phyloP scores from a whole-genome alignment of 2,329 filamentous ascomycete genomes.

The Botrytis aclada region DNA sequence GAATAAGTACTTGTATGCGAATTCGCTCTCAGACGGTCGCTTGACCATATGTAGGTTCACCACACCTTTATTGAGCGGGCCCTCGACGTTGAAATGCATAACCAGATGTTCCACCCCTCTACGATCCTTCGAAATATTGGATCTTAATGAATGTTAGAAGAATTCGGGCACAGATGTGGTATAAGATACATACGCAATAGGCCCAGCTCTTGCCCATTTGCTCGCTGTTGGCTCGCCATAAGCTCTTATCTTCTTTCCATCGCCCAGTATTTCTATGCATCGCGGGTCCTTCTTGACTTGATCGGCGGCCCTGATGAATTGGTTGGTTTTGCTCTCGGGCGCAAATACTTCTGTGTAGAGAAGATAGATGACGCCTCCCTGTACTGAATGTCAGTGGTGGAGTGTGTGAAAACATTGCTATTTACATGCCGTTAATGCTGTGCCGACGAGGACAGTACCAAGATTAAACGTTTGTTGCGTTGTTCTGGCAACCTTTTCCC shows the following conservation, averaged over 20 bases:
- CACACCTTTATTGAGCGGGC: conserved; percentile 68
- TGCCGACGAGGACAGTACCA: conserved; percentile 69
- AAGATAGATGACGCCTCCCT: conserved; percentile 75
- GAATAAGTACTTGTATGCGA: conserved; percentile 75
- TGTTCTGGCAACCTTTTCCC: conserved; percentile 78
- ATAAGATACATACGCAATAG: conserved; percentile 51
- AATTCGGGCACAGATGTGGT: not conserved
- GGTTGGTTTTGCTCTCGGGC: conserved; percentile 76
- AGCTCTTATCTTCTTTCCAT: conserved; percentile 70
- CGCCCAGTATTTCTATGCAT: conserved; percentile 72
- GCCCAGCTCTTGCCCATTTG: conserved; percentile 71
- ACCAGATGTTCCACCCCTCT: conserved; percentile 75
- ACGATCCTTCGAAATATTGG: conserved; percentile 65
- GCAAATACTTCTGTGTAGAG: conserved; percentile 82
- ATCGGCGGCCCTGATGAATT: conserved; percentile 85
- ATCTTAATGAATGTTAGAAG: conserved; percentile 44
- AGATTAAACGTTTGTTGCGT: conserved; percentile 92
- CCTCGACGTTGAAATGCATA: conserved; percentile 86
- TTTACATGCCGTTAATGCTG: conserved; percentile 66
- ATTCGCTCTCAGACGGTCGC: conserved; percentile 63
- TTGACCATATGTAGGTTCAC: conserved; percentile 78
- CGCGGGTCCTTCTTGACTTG: conserved; percentile 69
- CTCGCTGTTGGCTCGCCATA: conserved; percentile 78
- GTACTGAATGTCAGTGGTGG: conserved; percentile 23
- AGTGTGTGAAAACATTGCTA: not conserved